Evolutionary conservation across 2,329 filamentous ascomycete genomes (phyloP), one percentile per base, ranked within the genome.

Genomic region (Scedosporium minutisporum): DNA sequence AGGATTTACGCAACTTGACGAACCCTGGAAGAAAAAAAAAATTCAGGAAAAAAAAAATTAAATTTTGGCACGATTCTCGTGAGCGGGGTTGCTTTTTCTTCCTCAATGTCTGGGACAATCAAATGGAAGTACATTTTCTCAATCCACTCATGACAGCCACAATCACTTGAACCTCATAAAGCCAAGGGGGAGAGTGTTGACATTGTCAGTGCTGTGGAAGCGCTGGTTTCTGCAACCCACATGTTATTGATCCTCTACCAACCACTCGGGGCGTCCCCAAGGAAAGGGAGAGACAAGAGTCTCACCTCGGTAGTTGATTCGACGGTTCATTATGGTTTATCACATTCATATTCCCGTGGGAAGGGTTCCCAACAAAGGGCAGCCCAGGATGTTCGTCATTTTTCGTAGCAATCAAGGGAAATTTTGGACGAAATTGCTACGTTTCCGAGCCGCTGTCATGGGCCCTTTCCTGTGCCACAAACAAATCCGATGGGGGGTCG

Each of bases 391-490:
- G 51, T 14, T 55, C 51, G 51, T 23, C 51, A 55, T 55, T 55
- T 46, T 48, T 48, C 44, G 44, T 48, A n/a, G 21, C 21, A n/a
- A 48, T 48, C 44, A 48, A 48, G 21, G 44, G 21, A 25, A 55
- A 23, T 27, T 55, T 55, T 33, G 55, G 27, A 38, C 16, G 25
- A 58, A 38, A 41, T 41, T 38, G 16, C 55, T 16, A 33, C 55
- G 25, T 58, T 58, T 58, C 55, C 55, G 55, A 58, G 27, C 55
- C 55, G 55, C 55, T 58, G 55, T 58, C 55, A 58, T 41, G 55
- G 55, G 55, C 33, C 33, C n/a, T 18, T 7, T 51, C n/a, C 46
- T 51, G 46, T 51, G 21, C 16, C 46, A 51, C 46, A 23, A 57
- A 58, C 33, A 23, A 48, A 5, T 14, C 23, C 21, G n/a, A 23